phyloP scores from a whole-genome alignment of 2,329 filamentous ascomycete species.

The Microdochium trichocladiopsis region DNA sequence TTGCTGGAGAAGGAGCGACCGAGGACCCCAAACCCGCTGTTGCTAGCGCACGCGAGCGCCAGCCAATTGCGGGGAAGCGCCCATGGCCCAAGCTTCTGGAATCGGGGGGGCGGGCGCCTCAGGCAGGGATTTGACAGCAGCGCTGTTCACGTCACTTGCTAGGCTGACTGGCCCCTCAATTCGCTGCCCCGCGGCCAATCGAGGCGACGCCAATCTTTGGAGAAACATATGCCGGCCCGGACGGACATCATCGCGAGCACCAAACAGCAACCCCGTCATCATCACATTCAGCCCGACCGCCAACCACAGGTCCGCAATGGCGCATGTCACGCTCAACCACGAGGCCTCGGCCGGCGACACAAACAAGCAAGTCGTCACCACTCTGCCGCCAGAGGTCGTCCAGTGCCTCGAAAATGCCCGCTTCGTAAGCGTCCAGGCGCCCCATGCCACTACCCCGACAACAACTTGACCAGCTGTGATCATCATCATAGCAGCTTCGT shows the following conservation, averaged over 20 bases:
- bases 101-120: background rate
- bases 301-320: slow-evolving; percentile 28
- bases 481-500: no score
- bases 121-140: background rate
- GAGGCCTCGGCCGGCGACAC: slow-evolving; percentile 69
- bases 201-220: background rate
- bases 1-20: no score
- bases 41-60: background rate
- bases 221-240: background rate
- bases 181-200: background rate
- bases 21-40: background rate
- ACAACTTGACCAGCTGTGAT: no score
- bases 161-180: slow-evolving; percentile 1
- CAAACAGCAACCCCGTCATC: no score
- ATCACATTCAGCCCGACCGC: background rate
- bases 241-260: slow-evolving; percentile 1
- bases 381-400: slow-evolving; percentile 76
- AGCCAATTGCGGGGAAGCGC: background rate
- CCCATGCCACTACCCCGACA: no score
- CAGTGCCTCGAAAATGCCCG: slow-evolving; percentile 90
- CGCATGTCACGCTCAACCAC: slow-evolving; percentile 66
- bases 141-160: background rate
- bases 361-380: slow-evolving; percentile 60
- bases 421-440: slow-evolving; percentile 56
- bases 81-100: background rate